phyloP scores from a whole-genome alignment of 2,329 filamentous ascomycete species.

The Ascochyta pisi region DNA sequence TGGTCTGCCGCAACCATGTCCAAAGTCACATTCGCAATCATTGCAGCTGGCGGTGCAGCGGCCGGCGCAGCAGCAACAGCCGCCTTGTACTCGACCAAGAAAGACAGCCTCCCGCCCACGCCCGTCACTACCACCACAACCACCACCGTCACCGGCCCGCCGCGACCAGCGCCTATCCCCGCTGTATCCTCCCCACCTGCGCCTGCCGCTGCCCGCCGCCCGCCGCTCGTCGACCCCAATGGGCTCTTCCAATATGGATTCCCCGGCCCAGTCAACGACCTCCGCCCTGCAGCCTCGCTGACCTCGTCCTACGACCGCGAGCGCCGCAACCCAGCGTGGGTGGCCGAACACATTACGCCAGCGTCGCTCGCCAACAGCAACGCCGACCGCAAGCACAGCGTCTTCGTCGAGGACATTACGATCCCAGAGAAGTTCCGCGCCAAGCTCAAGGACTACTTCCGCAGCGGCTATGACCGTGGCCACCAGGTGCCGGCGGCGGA shows the following conservation, averaged over 20 bases:
- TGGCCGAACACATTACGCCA: slow-evolving; percentile 90
- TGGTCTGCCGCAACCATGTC: slow-evolving; percentile 50
- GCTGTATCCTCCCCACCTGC: slow-evolving; percentile 37
- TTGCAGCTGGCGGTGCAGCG: slow-evolving; percentile 57
- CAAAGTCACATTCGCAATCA: slow-evolving; percentile 58
- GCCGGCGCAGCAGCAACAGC: slow-evolving; percentile 58
- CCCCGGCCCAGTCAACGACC: slow-evolving; percentile 85
- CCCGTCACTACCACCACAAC: slow-evolving; percentile 47
- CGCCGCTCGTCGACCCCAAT: slow-evolving; percentile 55
- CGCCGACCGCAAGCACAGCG: slow-evolving; percentile 83
- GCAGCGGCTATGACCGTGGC: slow-evolving; percentile 91
- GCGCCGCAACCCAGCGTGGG: slow-evolving; percentile 91
- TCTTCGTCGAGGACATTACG: slow-evolving; percentile 79
- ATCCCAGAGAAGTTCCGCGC: slow-evolving; percentile 90
- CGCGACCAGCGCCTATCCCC: slow-evolving; percentile 32
- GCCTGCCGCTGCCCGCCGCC: slow-evolving; percentile 29
- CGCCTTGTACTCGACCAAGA: slow-evolving; percentile 52
- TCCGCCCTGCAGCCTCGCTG: slow-evolving; percentile 77
- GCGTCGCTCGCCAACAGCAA: slow-evolving; percentile 76
- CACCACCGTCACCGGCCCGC: slow-evolving; percentile 40
- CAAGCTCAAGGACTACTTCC: slow-evolving; percentile 90
- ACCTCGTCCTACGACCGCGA: slow-evolving; percentile 90
- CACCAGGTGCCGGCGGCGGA: slow-evolving; percentile 98
- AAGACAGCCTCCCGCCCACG: slow-evolving; percentile 31
- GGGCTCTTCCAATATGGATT: slow-evolving; percentile 71